Evolutionary conservation across 169 alveolate genomes (phyloP), one percentile per base, ranked within the genome.

Genomic region (Cyclospora cayetanensis): DNA sequence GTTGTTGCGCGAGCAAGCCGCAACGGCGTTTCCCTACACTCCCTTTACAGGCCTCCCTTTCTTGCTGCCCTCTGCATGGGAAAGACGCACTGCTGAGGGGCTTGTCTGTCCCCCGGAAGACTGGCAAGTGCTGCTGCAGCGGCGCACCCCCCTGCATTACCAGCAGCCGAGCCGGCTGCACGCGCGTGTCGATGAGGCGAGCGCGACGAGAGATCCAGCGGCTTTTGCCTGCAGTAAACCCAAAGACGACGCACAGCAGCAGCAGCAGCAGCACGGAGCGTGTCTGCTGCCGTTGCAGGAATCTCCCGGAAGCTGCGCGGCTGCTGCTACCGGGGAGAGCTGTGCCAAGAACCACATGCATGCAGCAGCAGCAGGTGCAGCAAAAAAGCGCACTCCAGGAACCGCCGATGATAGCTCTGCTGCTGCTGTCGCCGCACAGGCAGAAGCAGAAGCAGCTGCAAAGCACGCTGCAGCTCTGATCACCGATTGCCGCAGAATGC

Each of bases 11-110:
- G 87, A n/a, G 68, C 22, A 90, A 11, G 91, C 87, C 52, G 87
- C 87, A 35, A 76, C 31, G 18, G 41, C 52, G 34, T 74, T 90
- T 50, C 90, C 53, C 46, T 63, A 80, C 79, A 43, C 46, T 7
- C 90, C 94, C 39, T 90, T 90, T 25, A 43, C 87, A 2, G 86
- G 66, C 11, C 60, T 84, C 27, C 90, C 90, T 50, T 39, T 77
- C 76, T 76, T 68, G 55, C 94, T 90, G 42, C 94, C 94, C 25
- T 79, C 89, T 29, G 94, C 91, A 27, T 90, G 94, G 94, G 90
- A 77, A 34, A 7, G 89, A 20, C 52, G 89, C 46, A 80, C 89
- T 5, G 89, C 89, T 2, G 74, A 52, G 27, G 53, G 89, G 4
- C n/a, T 80, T 15, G 27, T 11, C 74, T 52, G 70, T 27, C 89